Evolutionary conservation across 148 eudicot species (phyloP).

Genomic region (Pouteria glomerata): DNA sequence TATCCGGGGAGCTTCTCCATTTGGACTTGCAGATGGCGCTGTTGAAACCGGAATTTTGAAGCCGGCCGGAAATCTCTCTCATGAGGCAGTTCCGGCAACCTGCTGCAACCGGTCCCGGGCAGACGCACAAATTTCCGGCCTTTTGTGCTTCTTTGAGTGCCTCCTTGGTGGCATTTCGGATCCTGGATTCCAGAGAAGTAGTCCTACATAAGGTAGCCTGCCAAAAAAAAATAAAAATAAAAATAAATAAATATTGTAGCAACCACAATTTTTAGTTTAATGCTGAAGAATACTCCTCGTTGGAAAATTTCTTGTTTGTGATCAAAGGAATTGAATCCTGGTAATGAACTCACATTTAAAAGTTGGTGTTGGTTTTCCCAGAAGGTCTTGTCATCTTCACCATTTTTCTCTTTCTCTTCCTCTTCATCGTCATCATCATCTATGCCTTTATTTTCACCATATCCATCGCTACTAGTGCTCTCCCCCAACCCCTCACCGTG

Average conservation of each 20-base stretch:
- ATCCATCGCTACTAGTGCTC: conserved; percentile 21
- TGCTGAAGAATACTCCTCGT: too few species aligned
- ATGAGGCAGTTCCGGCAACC: conserved; percentile 63
- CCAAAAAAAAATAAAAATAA: background rate
- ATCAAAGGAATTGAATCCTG: too few species aligned
- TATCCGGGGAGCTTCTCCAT: conserved; percentile 73
- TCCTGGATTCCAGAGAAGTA: conserved; percentile 45
- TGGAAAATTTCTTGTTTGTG: too few species aligned
- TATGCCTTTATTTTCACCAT: conserved; percentile 3
- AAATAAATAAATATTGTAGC: background rate
- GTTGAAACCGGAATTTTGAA: conserved; percentile 51
- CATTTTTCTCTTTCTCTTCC: conserved; percentile 7
- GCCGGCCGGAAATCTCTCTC: conserved; percentile 43
- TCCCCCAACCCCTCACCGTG: conserved; percentile 23
- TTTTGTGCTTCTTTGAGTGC: conserved; percentile 44
- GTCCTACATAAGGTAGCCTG: conserved; percentile 65
- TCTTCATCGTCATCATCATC: conserved; percentile 29
- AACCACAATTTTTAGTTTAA: background rate
- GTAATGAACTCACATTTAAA: conserved; percentile 33
- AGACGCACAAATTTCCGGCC: conserved; percentile 38
- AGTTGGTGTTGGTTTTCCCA: conserved; percentile 47
- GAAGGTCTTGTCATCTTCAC: conserved; percentile 35
- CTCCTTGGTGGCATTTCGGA: conserved; percentile 54
- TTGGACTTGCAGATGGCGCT: conserved; percentile 78
- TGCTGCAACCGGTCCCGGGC: conserved; percentile 27